Conservation (phyloP, 768 basidiomycete species). For the Hygrophorus pudorinus region DNA sequence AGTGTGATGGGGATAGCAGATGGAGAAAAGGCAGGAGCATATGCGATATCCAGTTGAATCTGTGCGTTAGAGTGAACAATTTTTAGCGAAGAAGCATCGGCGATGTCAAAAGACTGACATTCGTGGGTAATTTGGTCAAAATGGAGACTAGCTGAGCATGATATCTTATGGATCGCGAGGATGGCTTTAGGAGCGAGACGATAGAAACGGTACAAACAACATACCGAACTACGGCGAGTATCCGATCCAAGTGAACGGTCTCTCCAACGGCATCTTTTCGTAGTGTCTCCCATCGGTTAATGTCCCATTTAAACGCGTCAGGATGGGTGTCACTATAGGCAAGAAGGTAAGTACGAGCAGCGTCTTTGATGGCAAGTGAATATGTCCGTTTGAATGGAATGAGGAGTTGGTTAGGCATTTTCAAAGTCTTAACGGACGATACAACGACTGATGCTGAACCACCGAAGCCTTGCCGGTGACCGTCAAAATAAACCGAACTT, state of each 20-base stretch:
- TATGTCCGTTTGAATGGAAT: slow-evolving; percentile 71
- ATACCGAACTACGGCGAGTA: slow-evolving; percentile 48
- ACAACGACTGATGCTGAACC: slow-evolving; percentile 2
- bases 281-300: slow-evolving; percentile 57
- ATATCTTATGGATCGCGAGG: slow-evolving; percentile 45
- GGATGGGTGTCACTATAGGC: slow-evolving; percentile 65
- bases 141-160: slow-evolving; percentile 84
- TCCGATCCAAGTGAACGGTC: slow-evolving; percentile 44
- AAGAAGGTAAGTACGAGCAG: slow-evolving; percentile 59
- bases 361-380: slow-evolving; percentile 38
- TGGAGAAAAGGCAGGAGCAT: slow-evolving; percentile 61
- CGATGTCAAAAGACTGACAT: slow-evolving; percentile 32
- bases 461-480: slow-evolving; percentile 23
- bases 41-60: slow-evolving; percentile 68
- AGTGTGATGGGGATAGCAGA: slow-evolving; percentile 49
- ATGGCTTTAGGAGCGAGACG: slow-evolving; percentile 4
- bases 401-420: slow-evolving; percentile 69
- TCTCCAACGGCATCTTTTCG: slow-evolving; percentile 46
- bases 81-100: slow-evolving; percentile 1
- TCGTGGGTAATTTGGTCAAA: slow-evolving; percentile 72
- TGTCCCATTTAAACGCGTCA: slow-evolving; percentile 75
- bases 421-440: slow-evolving; percentile 8
- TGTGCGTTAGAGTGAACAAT: slow-evolving; percentile 15
- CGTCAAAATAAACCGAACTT: too few species aligned
- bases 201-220: too few species aligned